A percentile compares a stretch with the other conserved stretches of the same genome.
phyloP scores from a whole-genome alignment of 164 flowering plant species.

The Magnolia changhungtana region DNA sequence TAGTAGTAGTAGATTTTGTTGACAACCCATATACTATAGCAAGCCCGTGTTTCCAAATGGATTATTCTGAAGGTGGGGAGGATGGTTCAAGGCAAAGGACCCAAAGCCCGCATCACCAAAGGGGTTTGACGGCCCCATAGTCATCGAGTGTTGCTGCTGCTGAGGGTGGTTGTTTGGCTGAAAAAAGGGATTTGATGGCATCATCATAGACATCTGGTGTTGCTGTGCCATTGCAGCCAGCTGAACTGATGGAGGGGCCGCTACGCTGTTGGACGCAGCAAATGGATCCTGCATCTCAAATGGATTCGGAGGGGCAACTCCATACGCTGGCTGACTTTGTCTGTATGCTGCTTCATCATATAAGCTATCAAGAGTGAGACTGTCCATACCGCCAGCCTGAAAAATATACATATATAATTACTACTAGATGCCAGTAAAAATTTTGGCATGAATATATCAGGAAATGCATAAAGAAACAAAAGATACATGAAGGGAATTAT shows the following conservation, averaged over 20 bases:
- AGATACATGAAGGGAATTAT: too few relatives aligned
- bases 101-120: slow-evolving; percentile 76
- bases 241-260: slow-evolving; percentile 65
- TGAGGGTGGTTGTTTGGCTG: slow-evolving; percentile 45
- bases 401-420: slow-evolving; percentile 1
- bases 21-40: slow-evolving; percentile 31
- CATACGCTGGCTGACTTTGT: slow-evolving; percentile 78
- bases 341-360: slow-evolving; percentile 88
- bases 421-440: neutral
- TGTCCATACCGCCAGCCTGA: slow-evolving; percentile 96
- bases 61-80: slow-evolving; percentile 55
- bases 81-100: slow-evolving; percentile 50
- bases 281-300: slow-evolving; percentile 90
- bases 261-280: slow-evolving; percentile 50
- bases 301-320: slow-evolving; percentile 79
- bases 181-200: slow-evolving; percentile 54
- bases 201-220: slow-evolving; percentile 24
- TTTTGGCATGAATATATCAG: neutral
- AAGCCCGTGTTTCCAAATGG: slow-evolving; percentile 85
- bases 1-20: neutral
- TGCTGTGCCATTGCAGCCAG: slow-evolving; percentile 70
- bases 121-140: slow-evolving; percentile 64
- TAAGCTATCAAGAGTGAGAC: slow-evolving; percentile 74
- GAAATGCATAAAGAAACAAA: neutral
- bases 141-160: slow-evolving; percentile 32